Base-by-base conservation (phyloP, 2,329 filamentous ascomycete genomes). In the Ophiostoma australiae region DNA sequence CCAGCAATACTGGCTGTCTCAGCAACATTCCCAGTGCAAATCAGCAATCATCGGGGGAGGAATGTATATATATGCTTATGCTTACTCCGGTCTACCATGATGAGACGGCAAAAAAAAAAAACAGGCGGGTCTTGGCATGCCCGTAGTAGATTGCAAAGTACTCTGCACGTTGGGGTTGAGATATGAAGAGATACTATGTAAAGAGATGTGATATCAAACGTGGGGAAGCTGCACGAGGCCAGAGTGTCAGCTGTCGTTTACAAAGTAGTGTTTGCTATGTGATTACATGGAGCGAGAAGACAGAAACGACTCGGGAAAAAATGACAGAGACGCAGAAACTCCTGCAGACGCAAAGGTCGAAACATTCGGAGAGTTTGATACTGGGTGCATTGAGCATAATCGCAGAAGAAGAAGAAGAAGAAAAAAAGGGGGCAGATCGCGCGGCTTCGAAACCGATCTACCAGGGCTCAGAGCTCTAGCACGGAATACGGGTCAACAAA, bases 361-460 rank as follows among this genome's bases (percentile, higher is more conserved):
- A 58, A 58, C 52, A 58, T 58, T 58, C 23, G 48, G 48, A 52
- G 48, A 52, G 48, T 52, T 52, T 52, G 48, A 52, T 52, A 23
- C 15, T 41, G 4, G 39, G 15, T 10, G 15, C 39, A 41, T 7
- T 39, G 39, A 41, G 52, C 52, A 58, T 58, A 55, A 27, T 58
- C 52, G 27, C n/a, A 58, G 20, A 41, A 48, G 44, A 48, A 44
- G 5, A 48, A 44, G 5, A 15, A 17, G 13, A 44, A 17, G 4
- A 44, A 23, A 58, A 27, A 58, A 58, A 58, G 23, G 52, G 44
- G 52, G 52, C 52, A 58, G 52, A 58, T 58, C 52, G 52, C 23
- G 52, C 52, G 52, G 52, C 52, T 58, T 58, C 52, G 52, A 31
- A 58, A 58, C 52, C 52, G 52, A 58, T 58, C 52, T 58, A 58